Conservation (phyloP, 2,329 filamentous ascomycete genomes). For the Ophiostoma populinum region DNA sequence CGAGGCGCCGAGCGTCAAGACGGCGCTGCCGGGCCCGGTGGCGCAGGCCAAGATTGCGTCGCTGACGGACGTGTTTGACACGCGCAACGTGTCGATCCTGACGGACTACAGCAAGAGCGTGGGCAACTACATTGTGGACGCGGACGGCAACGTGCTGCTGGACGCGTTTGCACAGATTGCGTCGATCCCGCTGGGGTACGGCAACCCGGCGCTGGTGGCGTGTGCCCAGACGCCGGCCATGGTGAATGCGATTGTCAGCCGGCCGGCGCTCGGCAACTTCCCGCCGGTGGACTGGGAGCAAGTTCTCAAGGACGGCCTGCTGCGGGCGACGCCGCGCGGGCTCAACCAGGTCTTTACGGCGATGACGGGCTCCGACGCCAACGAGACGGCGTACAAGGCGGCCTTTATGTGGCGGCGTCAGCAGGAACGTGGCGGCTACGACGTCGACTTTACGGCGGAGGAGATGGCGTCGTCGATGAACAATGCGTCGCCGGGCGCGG, state of each 20-base stretch:
- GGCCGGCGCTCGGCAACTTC: conserved; percentile 80
- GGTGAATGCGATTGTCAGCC: conserved; percentile 66
- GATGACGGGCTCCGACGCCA: conserved; percentile 78
- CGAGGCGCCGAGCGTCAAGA: conserved; percentile 33
- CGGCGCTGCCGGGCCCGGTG: conserved; percentile 59
- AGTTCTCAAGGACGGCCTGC: conserved; percentile 61
- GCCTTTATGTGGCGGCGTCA: conserved; percentile 86
- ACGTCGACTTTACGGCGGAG: conserved; percentile 62
- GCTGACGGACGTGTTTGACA: conserved; percentile 68
- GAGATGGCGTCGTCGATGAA: conserved; percentile 62
- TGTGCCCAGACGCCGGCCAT: conserved; percentile 62
- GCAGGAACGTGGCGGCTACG: conserved; percentile 57
- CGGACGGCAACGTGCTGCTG: conserved; percentile 54
- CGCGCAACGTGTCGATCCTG: conserved; percentile 68
- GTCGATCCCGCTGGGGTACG: conserved; percentile 83
- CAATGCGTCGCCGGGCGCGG: conserved; percentile 62
- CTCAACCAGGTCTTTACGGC: conserved; percentile 81
- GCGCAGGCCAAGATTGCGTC: conserved; percentile 50
- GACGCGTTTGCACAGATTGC: conserved; percentile 70
- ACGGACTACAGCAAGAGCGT: conserved; percentile 55
- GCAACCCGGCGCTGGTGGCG: conserved; percentile 58
- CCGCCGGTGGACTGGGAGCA: conserved; percentile 69
- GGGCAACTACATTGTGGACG: conserved; percentile 67
- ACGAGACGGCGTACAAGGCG: conserved; percentile 87
- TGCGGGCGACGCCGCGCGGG: conserved; percentile 67